Evolutionary conservation across 2,329 filamentous ascomycete species (phyloP).

Genomic region (Teratosphaeria epicoccoides): DNA sequence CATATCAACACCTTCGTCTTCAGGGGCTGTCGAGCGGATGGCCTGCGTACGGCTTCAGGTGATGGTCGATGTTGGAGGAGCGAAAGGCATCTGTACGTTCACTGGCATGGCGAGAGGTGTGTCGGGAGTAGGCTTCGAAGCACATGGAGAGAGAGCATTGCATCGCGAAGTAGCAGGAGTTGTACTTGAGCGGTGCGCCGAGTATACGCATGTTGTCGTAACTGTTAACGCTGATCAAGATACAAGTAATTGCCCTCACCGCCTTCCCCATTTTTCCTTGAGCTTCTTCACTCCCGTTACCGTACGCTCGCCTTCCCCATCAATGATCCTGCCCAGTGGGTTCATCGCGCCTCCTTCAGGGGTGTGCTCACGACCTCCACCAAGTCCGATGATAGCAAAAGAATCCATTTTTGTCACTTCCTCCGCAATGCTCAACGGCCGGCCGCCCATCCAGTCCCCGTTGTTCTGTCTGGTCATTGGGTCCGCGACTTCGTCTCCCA

Average conservation of each 20-base stretch:
- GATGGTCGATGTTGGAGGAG: slow-evolving; percentile 3
- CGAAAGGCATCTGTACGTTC: neutral
- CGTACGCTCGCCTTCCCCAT: neutral
- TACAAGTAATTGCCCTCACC: neutral
- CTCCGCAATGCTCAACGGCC: neutral
- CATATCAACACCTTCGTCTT: slow-evolving; percentile 42
- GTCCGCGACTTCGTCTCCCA: neutral
- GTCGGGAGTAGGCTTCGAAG: no score
- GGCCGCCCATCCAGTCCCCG: neutral
- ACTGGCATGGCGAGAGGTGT: neutral
- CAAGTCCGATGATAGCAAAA: neutral
- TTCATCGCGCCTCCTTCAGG: neutral
- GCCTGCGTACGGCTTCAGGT: slow-evolving; percentile 31
- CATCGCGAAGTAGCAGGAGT: neutral
- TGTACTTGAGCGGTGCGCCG: neutral
- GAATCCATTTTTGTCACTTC: neutral
- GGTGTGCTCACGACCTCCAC: neutral
- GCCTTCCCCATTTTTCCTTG: neutral
- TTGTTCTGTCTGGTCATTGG: neutral
- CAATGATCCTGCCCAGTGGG: neutral
- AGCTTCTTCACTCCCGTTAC: neutral
- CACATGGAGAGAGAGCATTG: neutral
- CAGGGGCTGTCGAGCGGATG: slow-evolving; percentile 29
- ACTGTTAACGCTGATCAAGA: neutral
- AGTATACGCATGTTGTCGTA: neutral